Conservation (phyloP, 257 asterid genomes). For the Eucommia ulmoides region DNA sequence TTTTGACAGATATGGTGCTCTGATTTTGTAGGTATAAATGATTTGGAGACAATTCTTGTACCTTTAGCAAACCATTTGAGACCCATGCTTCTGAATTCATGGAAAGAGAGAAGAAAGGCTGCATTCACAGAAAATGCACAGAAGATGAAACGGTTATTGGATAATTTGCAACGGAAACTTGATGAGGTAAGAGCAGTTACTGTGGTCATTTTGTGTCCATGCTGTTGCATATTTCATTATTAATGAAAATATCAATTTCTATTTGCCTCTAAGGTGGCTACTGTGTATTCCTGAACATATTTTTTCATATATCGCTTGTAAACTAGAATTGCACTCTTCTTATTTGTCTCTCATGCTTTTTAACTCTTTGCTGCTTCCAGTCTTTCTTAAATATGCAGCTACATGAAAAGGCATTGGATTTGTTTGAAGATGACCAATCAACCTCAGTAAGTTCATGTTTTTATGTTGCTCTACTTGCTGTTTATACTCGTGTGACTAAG, state of each 20-base stretch:
- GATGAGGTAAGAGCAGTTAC: slow-evolving; percentile 63
- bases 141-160: slow-evolving; percentile 62
- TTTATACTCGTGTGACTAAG: slow-evolving; percentile 1
- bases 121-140: slow-evolving; percentile 83
- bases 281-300: no score
- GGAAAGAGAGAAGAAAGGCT: slow-evolving; percentile 74
- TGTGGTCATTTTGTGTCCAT: background rate
- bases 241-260: no score
- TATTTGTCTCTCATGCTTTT: slow-evolving; percentile 7
- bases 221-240: no score
- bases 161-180: slow-evolving; percentile 70
- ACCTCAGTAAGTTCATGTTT: slow-evolving; percentile 50
- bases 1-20: slow-evolving; percentile 13
- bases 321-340: background rate
- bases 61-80: slow-evolving; percentile 71
- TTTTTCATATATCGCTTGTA: background rate
- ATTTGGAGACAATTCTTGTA: slow-evolving; percentile 65
- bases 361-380: slow-evolving; percentile 30
- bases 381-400: slow-evolving; percentile 73
- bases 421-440: slow-evolving; percentile 86
- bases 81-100: slow-evolving; percentile 81
- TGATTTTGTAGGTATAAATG: slow-evolving; percentile 40
- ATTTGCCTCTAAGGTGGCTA: no score
- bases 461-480: background rate
- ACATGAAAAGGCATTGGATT: slow-evolving; percentile 82